A percentile compares a stretch with the other conserved stretches of the same genome.
phyloP scores from a whole-genome alignment of 768 basidiomycete genomes.

The Boletus rubroflammeus region DNA sequence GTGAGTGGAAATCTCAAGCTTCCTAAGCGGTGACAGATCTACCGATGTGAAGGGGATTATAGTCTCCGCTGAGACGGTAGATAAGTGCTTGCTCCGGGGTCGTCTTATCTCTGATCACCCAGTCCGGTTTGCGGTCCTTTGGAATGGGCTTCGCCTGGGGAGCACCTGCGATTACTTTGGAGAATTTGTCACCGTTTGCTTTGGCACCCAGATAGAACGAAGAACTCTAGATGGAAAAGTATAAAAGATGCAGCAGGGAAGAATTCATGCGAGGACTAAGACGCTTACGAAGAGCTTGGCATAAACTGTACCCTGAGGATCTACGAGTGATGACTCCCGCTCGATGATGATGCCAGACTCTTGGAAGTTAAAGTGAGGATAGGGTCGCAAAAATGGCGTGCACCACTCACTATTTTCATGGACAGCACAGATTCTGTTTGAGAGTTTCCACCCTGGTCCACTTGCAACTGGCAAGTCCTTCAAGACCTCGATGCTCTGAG shows the following conservation, averaged over 20 bases:
- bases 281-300: conserved; percentile 57
- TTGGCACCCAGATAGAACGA: conserved; percentile 69
- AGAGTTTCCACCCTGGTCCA: conserved; percentile 77
- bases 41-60: conserved; percentile 78
- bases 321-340: conserved; percentile 58
- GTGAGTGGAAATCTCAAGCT: background rate
- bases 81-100: conserved; percentile 63
- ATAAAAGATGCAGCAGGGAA: background rate
- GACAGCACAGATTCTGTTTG: conserved; percentile 60
- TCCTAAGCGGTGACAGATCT: conserved; percentile 6
- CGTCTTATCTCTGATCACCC: conserved; percentile 58
- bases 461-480: conserved; percentile 73
- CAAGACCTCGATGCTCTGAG: conserved; percentile 76
- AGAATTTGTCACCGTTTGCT: conserved; percentile 57
- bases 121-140: conserved; percentile 58
- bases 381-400: background rate
- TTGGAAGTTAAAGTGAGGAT: conserved; percentile 24
- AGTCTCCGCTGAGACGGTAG: conserved; percentile 75
- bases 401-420: conserved; percentile 72
- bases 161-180: conserved; percentile 56
- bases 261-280: background rate
- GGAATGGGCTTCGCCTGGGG: conserved; percentile 60
- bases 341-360: conserved; percentile 76
- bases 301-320: conserved; percentile 55
- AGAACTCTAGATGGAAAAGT: conserved; percentile 42